Conservation (phyloP, 495 filamentous ascomycete genomes). For the Elaphomyces granulatus region DNA sequence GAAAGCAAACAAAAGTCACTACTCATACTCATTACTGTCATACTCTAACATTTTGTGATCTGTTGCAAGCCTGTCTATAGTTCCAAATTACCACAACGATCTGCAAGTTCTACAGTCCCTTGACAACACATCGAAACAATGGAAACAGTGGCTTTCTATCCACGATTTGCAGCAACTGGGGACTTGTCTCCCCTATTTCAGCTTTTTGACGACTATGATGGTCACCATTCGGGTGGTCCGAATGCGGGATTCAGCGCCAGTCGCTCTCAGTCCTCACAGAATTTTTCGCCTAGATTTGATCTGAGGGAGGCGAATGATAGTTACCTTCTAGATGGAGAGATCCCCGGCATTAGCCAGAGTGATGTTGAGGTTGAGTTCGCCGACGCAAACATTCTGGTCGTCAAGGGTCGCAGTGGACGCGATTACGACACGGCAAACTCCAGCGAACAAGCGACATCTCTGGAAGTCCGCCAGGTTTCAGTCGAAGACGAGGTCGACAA, state of each 20-base stretch:
- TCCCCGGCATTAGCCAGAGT: constrained; percentile 68
- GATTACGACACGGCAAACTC: constrained; percentile 29
- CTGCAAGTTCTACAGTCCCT: no score
- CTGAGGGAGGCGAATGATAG: constrained; percentile 48
- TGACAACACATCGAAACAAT: no score
- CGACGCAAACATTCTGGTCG: constrained; percentile 58
- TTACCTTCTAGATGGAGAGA: constrained; percentile 79
- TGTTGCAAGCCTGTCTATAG: no score
- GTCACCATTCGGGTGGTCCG: constrained; percentile 8
- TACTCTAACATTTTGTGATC: no score
- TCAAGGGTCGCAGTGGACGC: constrained; percentile 55
- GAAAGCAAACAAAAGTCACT: no score
- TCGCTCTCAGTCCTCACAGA: constrained; percentile 3
- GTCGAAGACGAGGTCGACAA: constrained; percentile 48
- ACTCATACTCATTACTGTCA: no score
- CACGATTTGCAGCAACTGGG: constrained; percentile 30
- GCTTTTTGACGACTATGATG: constrained; percentile 53
- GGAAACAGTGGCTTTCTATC: constrained; percentile 52
- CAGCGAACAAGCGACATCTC: constrained; percentile 7
- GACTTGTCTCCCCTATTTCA: constrained; percentile 57
- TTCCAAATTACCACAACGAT: no score
- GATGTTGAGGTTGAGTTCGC: constrained; percentile 74
- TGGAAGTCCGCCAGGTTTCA: constrained; percentile 39
- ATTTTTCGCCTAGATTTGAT: constrained; percentile 67
- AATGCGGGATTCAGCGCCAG: constrained; percentile 12